Conservation (phyloP, 768 basidiomycete genomes). For the Tylopilus plumbeoviolaceoides region DNA sequence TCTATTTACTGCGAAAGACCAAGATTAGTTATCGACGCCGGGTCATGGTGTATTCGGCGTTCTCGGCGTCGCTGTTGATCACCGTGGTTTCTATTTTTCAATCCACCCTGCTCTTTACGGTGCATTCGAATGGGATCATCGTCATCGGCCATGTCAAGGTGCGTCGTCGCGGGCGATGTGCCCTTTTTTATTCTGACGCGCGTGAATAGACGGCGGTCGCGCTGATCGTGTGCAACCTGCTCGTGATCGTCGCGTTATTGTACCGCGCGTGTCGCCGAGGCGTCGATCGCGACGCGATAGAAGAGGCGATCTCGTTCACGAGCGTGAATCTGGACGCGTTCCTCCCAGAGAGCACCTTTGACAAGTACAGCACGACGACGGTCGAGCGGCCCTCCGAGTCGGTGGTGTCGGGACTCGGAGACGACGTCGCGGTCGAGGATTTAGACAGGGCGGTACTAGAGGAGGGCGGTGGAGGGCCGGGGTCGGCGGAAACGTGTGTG, state of each 20-base stretch:
- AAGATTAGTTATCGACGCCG: constrained; percentile 10
- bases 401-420: background rate
- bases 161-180: too few species aligned
- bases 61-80: constrained; percentile 18
- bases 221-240: constrained; percentile 23
- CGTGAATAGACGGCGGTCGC: constrained; percentile 24
- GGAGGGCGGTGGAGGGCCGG: background rate
- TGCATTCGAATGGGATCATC: background rate
- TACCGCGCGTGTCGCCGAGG: constrained; percentile 14
- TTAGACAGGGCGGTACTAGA: background rate
- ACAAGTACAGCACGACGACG: background rate
- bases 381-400: background rate
- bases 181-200: too few species aligned
- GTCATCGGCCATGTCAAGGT: constrained; percentile 24
- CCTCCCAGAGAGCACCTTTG: background rate
- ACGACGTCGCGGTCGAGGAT: background rate
- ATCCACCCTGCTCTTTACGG: constrained; percentile 5
- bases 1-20: constrained; percentile 9
- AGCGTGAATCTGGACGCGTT: constrained; percentile 10
- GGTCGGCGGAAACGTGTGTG: background rate
- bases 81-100: constrained; percentile 20
- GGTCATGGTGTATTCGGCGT: constrained; percentile 17
- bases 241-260: constrained; percentile 24
- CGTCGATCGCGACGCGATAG: constrained; percentile 3
- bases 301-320: constrained; percentile 8